A percentile compares a stretch with the other conserved stretches of the same genome.
These are phyloP conservation scores for Crithidia bombi DNA, from an alignment of 208 protist genomes.

Conservation along the genomic window DNA sequence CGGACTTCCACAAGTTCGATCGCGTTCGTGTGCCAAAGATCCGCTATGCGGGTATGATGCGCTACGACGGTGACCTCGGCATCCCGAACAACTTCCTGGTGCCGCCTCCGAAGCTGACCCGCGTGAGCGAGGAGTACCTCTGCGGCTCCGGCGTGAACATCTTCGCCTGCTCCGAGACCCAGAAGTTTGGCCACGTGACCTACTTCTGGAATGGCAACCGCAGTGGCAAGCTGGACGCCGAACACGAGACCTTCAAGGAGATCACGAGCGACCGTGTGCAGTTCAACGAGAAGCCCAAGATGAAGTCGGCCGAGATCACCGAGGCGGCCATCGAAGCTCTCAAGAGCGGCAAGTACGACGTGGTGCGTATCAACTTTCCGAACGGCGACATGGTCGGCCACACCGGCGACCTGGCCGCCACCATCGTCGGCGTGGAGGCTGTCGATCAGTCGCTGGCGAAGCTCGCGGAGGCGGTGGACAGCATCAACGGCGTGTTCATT, in stretches of 20 bases:
- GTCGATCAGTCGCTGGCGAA: conserved; percentile 86
- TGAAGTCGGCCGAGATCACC: conserved; percentile 95
- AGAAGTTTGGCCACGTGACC: conserved; percentile 97
- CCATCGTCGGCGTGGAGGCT: conserved; percentile 75
- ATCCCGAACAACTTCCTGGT: conserved; percentile 96
- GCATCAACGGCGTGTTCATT: conserved; percentile 86
- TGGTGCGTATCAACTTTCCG: conserved; percentile 94
- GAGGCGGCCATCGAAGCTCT: conserved; percentile 88
- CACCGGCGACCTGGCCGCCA: conserved; percentile 92
- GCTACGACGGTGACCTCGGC: conserved; percentile 95
- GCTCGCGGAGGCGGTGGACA: conserved; percentile 86
- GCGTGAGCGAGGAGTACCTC: conserved; percentile 92
- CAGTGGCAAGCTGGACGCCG: conserved; percentile 89
- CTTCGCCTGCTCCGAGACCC: conserved; percentile 95
- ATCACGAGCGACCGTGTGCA: conserved; percentile 91
- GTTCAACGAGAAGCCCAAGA: conserved; percentile 94
- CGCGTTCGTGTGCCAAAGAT: conserved; percentile 91
- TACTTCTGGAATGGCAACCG: conserved; percentile 98
- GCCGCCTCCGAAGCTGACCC: conserved; percentile 86
- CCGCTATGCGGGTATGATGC: conserved; percentile 95
- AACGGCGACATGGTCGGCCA: conserved; percentile 97
- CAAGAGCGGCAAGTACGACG: conserved; percentile 89
- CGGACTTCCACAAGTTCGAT: conserved; percentile 92
- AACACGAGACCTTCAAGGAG: conserved; percentile 92
- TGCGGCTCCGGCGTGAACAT: conserved; percentile 81